A percentile compares a stretch with the other conserved stretches of the same genome.
These are phyloP conservation scores for Botryosphaeria dothidea DNA, from an alignment of 2,329 filamentous ascomycete species.

Conservation along the genomic window DNA sequence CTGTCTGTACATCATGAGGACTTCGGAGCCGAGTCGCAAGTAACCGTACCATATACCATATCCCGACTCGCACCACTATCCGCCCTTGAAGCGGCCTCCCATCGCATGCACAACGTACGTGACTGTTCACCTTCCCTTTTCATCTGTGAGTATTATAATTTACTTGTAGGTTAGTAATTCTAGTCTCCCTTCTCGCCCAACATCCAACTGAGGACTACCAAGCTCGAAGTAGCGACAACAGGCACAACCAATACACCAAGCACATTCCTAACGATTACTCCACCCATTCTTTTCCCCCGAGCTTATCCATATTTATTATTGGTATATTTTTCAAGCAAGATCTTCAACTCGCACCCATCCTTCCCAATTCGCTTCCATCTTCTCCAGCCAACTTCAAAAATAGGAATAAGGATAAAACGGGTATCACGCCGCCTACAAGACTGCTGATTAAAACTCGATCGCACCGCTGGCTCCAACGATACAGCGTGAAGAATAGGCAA, in stretches of 20 bases:
- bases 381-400: neutral
- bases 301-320: neutral
- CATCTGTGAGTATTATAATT: neutral
- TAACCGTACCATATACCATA: neutral
- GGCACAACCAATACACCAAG: neutral
- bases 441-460: conserved; percentile 12
- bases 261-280: neutral
- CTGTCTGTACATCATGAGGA: neutral
- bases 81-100: neutral
- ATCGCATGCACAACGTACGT: neutral
- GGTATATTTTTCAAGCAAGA: neutral
- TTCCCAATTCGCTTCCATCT: neutral
- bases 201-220: neutral
- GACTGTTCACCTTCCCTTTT: neutral
- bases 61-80: neutral
- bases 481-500: neutral
- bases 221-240: neutral
- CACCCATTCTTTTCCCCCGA: neutral
- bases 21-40: neutral
- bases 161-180: neutral
- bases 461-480: neutral
- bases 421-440: conserved; percentile 3
- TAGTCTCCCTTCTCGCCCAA: neutral
- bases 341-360: neutral
- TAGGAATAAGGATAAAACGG: too few relatives aligned